Conservation (phyloP, 2,329 filamentous ascomycete species). For the Akanthomyces lecanii region DNA sequence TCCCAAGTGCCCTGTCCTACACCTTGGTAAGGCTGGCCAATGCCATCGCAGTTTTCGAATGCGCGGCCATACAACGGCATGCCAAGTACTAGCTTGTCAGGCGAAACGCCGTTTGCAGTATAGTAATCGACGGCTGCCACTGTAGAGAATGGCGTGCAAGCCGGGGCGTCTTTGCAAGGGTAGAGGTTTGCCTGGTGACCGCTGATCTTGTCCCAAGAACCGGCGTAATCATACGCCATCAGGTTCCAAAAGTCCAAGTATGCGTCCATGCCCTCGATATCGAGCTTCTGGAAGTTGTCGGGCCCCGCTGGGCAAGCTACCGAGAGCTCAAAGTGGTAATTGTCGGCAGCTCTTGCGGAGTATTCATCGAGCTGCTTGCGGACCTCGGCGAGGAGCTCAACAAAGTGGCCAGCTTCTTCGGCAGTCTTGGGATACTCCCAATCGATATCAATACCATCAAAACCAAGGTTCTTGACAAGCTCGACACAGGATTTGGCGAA, state of each 20-base stretch:
- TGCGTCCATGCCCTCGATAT: conserved; percentile 60
- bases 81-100: conserved; percentile 76
- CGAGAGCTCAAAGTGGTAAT: conserved; percentile 59
- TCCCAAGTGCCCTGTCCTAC: conserved; percentile 81
- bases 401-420: conserved; percentile 53
- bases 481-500: conserved; percentile 74
- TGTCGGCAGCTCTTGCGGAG: conserved; percentile 36
- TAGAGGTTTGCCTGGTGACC: conserved; percentile 82
- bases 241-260: conserved; percentile 72
- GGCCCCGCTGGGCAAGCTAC: conserved; percentile 61
- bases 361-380: conserved; percentile 58
- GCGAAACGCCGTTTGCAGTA: conserved; percentile 56
- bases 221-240: conserved; percentile 88
- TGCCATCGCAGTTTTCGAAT: conserved; percentile 73
- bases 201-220: conserved; percentile 68
- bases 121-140: conserved; percentile 68
- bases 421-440: conserved; percentile 62
- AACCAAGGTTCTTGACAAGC: conserved; percentile 74
- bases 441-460: conserved; percentile 67
- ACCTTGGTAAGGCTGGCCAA: conserved; percentile 65
- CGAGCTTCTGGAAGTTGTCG: conserved; percentile 58
- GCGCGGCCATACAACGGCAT: conserved; percentile 91
- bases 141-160: conserved; percentile 74
- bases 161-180: conserved; percentile 51
- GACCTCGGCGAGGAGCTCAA: conserved; percentile 54